A percentile compares a stretch with the other conserved stretches of the same genome.
These are phyloP conservation scores for Neurospora sp. DNA, from an alignment of 495 filamentous ascomycete species.

Conservation along the genomic window DNA sequence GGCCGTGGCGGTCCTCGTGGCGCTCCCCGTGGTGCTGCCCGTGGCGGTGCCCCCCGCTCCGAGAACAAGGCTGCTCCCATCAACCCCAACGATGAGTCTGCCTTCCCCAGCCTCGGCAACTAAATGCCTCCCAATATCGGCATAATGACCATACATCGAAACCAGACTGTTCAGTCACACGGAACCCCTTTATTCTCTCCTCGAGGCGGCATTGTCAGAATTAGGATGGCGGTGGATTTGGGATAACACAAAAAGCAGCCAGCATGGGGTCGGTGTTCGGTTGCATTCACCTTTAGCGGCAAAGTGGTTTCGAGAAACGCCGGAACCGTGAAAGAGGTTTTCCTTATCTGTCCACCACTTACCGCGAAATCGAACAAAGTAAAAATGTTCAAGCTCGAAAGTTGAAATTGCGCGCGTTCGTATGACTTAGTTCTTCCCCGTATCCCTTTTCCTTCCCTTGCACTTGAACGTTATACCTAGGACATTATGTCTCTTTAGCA, in stretches of 20 bases:
- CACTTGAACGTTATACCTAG: not conserved
- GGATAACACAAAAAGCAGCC: conserved; percentile 4
- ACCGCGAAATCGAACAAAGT: not conserved
- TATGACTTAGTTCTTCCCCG: not conserved
- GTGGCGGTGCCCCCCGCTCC: conserved; percentile 28
- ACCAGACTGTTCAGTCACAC: not conserved
- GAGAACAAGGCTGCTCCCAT: conserved; percentile 25
- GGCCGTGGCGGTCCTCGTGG: conserved; percentile 37
- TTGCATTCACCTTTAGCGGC: conserved; percentile 1
- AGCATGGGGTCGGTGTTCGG: conserved; percentile 8
- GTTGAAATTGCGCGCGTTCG: not conserved
- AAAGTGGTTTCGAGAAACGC: not conserved
- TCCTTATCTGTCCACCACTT: not conserved
- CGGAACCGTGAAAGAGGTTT: not conserved
- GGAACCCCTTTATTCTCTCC: not conserved
- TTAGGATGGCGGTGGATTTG: not conserved
- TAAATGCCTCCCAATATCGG: conserved; percentile 9
- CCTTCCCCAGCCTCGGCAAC: conserved; percentile 65
- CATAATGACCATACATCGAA: not conserved
- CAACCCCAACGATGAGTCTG: conserved; percentile 55
- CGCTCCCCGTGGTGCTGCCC: conserved; percentile 34
- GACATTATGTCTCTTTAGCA: not conserved
- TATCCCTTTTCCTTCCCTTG: not conserved
- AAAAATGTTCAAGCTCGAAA: not conserved
- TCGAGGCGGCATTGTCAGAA: not conserved